phyloP scores from a whole-genome alignment of 2,329 filamentous ascomycete species.

The Cladophialophora psammophila region DNA sequence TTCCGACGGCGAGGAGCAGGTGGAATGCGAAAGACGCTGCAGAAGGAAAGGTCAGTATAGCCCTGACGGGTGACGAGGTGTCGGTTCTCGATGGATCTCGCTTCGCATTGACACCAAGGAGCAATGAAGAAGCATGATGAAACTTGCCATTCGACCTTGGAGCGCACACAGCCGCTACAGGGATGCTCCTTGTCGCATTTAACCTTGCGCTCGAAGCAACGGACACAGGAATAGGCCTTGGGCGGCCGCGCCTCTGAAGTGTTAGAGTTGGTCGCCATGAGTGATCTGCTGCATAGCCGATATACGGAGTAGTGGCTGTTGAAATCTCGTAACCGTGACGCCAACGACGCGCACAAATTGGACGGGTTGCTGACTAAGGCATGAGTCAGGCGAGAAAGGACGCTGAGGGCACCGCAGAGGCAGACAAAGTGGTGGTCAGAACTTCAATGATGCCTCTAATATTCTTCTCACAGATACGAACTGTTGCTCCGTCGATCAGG shows the following conservation, averaged over 20 bases:
- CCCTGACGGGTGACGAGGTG: background rate
- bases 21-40: slow-evolving; percentile 42
- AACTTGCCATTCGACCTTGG: slow-evolving; percentile 60
- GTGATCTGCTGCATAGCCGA: background rate
- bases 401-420: background rate
- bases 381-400: background rate
- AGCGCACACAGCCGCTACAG: slow-evolving; percentile 72
- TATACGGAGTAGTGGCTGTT: background rate
- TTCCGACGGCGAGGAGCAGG: slow-evolving; percentile 63
- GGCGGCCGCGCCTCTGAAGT: background rate
- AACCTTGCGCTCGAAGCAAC: slow-evolving; percentile 66
- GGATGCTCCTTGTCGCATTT: slow-evolving; percentile 77
- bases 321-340: background rate
- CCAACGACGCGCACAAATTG: background rate
- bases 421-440: background rate
- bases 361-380: background rate
- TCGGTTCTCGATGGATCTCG: background rate
- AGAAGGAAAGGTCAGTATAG: slow-evolving; percentile 36
- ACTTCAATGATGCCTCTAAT: background rate
- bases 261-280: slow-evolving; percentile 13
- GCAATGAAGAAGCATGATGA: background rate
- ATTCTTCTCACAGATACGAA: too few relatives aligned
- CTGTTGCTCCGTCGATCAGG: too few relatives aligned
- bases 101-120: background rate
- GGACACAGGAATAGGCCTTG: slow-evolving; percentile 30